Evolutionary conservation across 129 eudicot species (phyloP).

Genomic region (Flaveria linearis): DNA sequence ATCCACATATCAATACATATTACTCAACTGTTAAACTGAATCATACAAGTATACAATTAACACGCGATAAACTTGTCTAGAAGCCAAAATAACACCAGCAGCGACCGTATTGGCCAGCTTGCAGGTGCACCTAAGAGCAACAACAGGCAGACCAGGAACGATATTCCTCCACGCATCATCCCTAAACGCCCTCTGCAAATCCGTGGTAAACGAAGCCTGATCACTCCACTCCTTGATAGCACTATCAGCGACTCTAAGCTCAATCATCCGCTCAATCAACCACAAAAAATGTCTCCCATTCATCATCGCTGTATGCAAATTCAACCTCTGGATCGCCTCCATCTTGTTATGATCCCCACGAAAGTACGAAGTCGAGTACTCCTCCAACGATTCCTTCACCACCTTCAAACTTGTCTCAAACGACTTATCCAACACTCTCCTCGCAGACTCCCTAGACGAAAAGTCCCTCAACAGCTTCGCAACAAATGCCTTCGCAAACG

Average conservation of each 20-base stretch:
- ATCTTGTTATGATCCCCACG: slow-evolving; percentile 79
- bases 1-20: background rate
- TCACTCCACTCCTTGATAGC: slow-evolving; percentile 91
- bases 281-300: slow-evolving; percentile 84
- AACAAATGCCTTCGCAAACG: too few relatives aligned
- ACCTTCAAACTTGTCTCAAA: slow-evolving; percentile 67
- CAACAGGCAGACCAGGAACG: slow-evolving; percentile 82
- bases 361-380: slow-evolving; percentile 86
- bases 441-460: too few relatives aligned
- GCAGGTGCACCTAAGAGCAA: slow-evolving; percentile 65
- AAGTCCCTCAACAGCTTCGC: too few relatives aligned
- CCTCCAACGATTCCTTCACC: slow-evolving; percentile 76
- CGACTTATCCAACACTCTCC: slow-evolving; percentile 71
- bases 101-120: slow-evolving; percentile 78
- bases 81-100: slow-evolving; percentile 70
- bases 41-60: too few relatives aligned
- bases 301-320: slow-evolving; percentile 82
- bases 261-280: slow-evolving; percentile 96
- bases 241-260: slow-evolving; percentile 76
- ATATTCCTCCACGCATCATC: slow-evolving; percentile 89
- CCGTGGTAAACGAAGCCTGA: slow-evolving; percentile 60
- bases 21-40: background rate
- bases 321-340: slow-evolving; percentile 84
- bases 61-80: slow-evolving; percentile 57
- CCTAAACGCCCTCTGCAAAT: slow-evolving; percentile 85